Evolutionary conservation across 257 asterid species (phyloP), one percentile per base, ranked within the genome.

Genomic region (Fraxinus cuspidata): DNA sequence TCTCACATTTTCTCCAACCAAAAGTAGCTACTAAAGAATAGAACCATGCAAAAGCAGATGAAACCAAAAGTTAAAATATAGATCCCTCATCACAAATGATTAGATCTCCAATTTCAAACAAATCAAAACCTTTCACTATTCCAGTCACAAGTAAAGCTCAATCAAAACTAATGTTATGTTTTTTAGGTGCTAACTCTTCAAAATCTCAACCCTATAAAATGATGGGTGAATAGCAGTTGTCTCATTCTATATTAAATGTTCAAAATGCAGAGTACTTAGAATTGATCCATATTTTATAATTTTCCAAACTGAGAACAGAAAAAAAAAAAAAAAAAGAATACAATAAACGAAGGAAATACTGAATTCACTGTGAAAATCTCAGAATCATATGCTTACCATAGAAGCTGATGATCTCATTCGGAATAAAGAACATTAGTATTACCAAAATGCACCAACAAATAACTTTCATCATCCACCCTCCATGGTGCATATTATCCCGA

Each of bases 381-480:
- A 72, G 21, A 58, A 72, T 53, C 32, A 37, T 23, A 49, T 19
- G 15, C 87, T 87, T 83, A 94, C 98, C 97, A 75, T 94, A 94
- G 86, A 92, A 94, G 91, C 98, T 92, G 87, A 94, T 86, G 76
- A 92, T 65, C 68, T 84, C 97, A 70, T 94, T 94, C 19, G 97
- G 98, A 51, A 94, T 82, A 83, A 94, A 94, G 88, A 94, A 94
- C 96, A 91, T 94, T 77, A 94, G 85, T 83, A 94, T 89, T 13
- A 94, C 94, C 88, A 94, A 80, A 76, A 94, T 85, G 85, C 87
- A 92, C 98, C 97, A 94, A 81, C 93, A 88, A 85, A 94, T 85
- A 31, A 92, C 28, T 87, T 94, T 94, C 93, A 91, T 86, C 98
- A 92, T 92, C 98, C 98, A 94, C 70, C 97, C 97, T 3, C 97